Evolutionary conservation across 169 alveolate genomes (phyloP), one percentile per base, ranked within the genome.

Genomic region (Plasmodium knowlesi): DNA sequence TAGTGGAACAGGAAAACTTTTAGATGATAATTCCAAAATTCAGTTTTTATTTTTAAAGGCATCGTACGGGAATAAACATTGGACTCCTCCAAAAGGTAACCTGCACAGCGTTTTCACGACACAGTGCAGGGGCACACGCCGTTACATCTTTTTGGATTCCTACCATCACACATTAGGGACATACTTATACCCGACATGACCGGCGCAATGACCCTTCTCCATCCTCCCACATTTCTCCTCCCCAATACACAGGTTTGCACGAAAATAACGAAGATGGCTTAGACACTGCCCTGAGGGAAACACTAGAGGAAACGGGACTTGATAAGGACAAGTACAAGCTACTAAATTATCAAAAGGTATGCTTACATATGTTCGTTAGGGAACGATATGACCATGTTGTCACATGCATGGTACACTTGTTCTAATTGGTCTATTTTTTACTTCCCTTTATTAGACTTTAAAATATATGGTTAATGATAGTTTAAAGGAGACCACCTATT

Each of bases 71-170:
- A 95, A 96, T 22, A 94, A 37, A 84, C 97, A 96, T 83, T 96
- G 97, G 97, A 95, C 97, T 5, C 97, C 97, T 19, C 97, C 97
- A 28, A 96, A 96, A 83, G 97, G 97, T 78, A 39, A 5, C 34
- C 72, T 19, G 19, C 61, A 22, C 22, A 50, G 61, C 25, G 19
- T 1, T 12, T 50, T 50, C 61, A 14, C 25, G 61, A 50, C 61
- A 12, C 1, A 14, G 9, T 50, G 22, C 9, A 50, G 61, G 61
- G 61, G 0, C 22, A 3, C 61, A 0, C 61, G 22, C 25, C 22
- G 12, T 50, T 50, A 50, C 22, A 3, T 16, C 16, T 10, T 37
- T 5, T 25, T 25, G n/a, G 30, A 74, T 34, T 8, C 72, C 43
- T 61, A 28, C 61, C 12, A 16, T 28, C 46, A n/a, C 39, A 57